Conservation (phyloP, 495 filamentous ascomycete genomes). For the Cudoniella acicularis region DNA sequence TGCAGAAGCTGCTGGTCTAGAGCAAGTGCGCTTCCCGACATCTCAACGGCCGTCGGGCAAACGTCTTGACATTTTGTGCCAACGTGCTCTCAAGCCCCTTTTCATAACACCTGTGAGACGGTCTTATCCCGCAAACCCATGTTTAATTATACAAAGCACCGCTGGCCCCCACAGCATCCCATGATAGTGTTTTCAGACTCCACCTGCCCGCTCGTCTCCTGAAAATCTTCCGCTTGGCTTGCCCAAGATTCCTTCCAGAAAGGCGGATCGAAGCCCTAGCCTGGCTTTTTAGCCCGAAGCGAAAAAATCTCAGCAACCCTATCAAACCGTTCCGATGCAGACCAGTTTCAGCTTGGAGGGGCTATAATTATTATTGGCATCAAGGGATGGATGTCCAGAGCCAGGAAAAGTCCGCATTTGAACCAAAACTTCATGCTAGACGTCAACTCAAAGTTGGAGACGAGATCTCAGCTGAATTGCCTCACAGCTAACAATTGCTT, state of each 20-base stretch:
- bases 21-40: no score
- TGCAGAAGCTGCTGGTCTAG: no score
- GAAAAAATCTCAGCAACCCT: neutral
- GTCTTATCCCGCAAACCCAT: neutral
- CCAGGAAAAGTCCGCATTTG: no score
- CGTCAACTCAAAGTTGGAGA: neutral
- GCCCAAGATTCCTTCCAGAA: conserved; percentile 8
- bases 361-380: neutral
- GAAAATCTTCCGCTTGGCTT: neutral
- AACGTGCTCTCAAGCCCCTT: neutral
- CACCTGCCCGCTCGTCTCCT: neutral
- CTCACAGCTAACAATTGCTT: neutral
- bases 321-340: neutral
- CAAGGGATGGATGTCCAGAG: neutral
- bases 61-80: no score
- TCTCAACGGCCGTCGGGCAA: no score
- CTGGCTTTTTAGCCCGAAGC: neutral
- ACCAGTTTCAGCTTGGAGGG: neutral
- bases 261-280: neutral
- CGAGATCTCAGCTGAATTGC: neutral
- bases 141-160: neutral
- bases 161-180: neutral
- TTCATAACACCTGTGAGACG: neutral
- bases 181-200: neutral
- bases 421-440: no score